Conservation (phyloP, 2,329 filamentous ascomycete genomes). For the Madurella mycetomatis region DNA sequence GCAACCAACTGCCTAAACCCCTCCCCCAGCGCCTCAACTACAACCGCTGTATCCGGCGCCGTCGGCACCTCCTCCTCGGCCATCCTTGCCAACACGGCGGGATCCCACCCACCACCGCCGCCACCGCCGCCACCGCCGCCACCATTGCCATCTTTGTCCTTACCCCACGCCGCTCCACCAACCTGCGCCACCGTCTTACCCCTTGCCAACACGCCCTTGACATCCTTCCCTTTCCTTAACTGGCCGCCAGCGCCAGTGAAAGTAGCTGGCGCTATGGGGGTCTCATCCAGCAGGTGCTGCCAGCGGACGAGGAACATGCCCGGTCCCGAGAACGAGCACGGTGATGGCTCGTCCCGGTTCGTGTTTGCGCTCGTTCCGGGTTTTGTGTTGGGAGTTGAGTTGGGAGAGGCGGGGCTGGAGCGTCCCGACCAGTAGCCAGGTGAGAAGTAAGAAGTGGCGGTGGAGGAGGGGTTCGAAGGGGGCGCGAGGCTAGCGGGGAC, state of each 20-base stretch:
- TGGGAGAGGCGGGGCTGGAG: conserved; percentile 2
- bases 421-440: conserved; percentile 11
- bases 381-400: background rate
- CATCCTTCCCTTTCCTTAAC: conserved; percentile 50
- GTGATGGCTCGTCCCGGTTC: no score
- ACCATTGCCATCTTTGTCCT: background rate
- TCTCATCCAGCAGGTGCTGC: conserved; percentile 67
- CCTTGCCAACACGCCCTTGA: conserved; percentile 40
- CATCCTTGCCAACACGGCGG: conserved; percentile 22
- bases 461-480: background rate
- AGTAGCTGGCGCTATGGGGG: conserved; percentile 59
- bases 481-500: conserved; percentile 14
- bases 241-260: conserved; percentile 38
- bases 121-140: background rate
- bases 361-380: background rate
- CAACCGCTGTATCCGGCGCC: conserved; percentile 40
- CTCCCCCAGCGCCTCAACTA: conserved; percentile 38
- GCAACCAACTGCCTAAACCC: conserved; percentile 34
- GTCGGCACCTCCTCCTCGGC: conserved; percentile 30
- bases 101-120: conserved; percentile 14
- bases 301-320: conserved; percentile 69
- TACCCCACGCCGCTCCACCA: conserved; percentile 24
- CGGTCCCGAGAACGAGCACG: conserved; percentile 48
- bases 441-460: conserved; percentile 6
- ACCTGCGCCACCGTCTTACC: conserved; percentile 36